phyloP scores from a whole-genome alignment of 495 filamentous ascomycete species.

The Hypoxylon subgilvum region DNA sequence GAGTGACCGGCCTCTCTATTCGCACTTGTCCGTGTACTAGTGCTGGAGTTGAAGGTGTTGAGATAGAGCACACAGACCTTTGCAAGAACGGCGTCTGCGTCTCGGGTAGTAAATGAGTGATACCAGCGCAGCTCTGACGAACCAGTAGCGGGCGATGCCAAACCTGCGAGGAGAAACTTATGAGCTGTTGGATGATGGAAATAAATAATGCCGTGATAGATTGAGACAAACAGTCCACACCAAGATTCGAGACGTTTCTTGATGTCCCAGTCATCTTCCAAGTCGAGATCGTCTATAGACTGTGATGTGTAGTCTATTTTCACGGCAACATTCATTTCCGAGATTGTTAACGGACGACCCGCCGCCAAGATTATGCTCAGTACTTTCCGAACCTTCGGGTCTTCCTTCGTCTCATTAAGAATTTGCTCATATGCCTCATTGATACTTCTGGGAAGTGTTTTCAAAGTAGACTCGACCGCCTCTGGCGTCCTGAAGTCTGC shows the following conservation, averaged over 20 bases:
- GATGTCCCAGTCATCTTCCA: conserved; percentile 26
- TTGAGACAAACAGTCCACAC: conserved; percentile 37
- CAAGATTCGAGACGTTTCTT: conserved; percentile 6
- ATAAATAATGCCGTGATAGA: conserved; percentile 33
- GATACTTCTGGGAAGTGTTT: conserved; percentile 17
- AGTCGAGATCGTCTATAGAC: conserved; percentile 15
- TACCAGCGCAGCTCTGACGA: neutral
- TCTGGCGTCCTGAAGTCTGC: conserved; percentile 9
- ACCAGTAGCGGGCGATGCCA: neutral
- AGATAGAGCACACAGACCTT: neutral
- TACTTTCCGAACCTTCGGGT: conserved; percentile 9
- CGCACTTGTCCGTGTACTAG: too few relatives aligned
- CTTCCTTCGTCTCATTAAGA: conserved; percentile 10
- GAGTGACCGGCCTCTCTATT: neutral
- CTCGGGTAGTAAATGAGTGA: neutral
- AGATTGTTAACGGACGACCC: conserved; percentile 16
- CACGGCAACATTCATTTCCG: conserved; percentile 22
- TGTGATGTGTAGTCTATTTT: neutral
- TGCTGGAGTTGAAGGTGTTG: neutral
- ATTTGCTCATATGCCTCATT: conserved; percentile 38
- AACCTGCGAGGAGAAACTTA: conserved; percentile 29
- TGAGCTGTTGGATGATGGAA: conserved; percentile 41
- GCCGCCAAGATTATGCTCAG: conserved; percentile 32
- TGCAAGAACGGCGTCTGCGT: neutral
- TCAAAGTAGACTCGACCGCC: conserved; percentile 8